A percentile compares a stretch with the other conserved stretches of the same genome.
Evolutionary conservation across 2,329 filamentous ascomycete genomes (phyloP).

Genomic region (Fusarium coicis): DNA sequence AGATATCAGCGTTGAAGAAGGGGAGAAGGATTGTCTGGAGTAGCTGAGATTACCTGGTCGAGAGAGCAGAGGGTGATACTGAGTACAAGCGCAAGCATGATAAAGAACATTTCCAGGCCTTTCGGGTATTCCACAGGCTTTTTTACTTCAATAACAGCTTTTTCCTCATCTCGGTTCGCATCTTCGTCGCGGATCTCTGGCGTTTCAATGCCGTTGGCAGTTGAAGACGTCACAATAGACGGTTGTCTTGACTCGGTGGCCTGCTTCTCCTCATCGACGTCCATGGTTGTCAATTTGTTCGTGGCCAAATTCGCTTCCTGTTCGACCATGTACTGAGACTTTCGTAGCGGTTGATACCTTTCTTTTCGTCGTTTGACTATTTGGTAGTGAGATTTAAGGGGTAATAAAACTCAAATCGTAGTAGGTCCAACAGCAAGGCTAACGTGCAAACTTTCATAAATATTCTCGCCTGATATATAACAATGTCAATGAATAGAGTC

Average conservation of each 20-base stretch:
- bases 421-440: fast-evolving
- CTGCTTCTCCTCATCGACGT: background rate
- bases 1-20: fast-evolving
- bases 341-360: fast-evolving
- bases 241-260: background rate
- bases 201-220: background rate
- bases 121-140: background rate
- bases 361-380: fast-evolving
- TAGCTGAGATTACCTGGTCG: background rate
- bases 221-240: background rate
- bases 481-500: fast-evolving
- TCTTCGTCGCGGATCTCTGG: fast-evolving
- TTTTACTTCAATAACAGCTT: fast-evolving
- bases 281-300: fast-evolving
- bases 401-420: background rate
- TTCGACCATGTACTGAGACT: fast-evolving
- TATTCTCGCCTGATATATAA: fast-evolving
- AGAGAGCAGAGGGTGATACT: background rate
- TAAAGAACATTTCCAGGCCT: background rate
- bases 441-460: background rate
- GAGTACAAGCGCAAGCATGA: background rate
- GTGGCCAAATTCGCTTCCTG: fast-evolving
- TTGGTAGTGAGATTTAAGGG: fast-evolving
- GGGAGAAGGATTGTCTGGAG: fast-evolving
- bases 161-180: fast-evolving